phyloP scores from a whole-genome alignment of 78 protist species.

The Dictyostelium firmibasis region DNA sequence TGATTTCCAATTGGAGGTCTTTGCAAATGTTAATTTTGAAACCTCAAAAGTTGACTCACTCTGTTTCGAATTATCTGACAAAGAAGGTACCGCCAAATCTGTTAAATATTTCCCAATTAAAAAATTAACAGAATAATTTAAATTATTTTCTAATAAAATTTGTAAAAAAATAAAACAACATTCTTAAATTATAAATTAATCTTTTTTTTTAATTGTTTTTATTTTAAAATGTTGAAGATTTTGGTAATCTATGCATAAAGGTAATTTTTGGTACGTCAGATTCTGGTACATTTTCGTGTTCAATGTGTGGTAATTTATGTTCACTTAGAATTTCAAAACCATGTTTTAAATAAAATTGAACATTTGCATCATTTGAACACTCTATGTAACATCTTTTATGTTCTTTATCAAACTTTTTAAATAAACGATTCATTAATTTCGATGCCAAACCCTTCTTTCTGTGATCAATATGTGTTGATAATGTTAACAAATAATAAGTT shows the following conservation, averaged over 20 bases:
- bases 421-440: constrained; percentile 12
- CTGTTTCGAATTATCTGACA: background rate
- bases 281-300: background rate
- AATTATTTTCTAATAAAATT: background rate
- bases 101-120: constrained; percentile 19
- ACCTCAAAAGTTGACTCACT: background rate
- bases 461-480: constrained; percentile 33
- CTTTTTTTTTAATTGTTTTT: background rate
- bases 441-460: constrained; percentile 43
- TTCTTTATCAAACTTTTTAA: constrained; percentile 45
- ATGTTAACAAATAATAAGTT: constrained; percentile 51
- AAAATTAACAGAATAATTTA: background rate
- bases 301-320: constrained; percentile 1
- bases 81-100: background rate
- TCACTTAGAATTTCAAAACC: constrained; percentile 17
- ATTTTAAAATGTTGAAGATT: background rate
- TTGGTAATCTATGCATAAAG: constrained; percentile 37
- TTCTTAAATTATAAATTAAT: too few relatives aligned
- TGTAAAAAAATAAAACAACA: too few relatives aligned
- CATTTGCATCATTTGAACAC: constrained; percentile 4
- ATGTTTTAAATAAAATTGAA: constrained; percentile 7
- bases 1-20: background rate
- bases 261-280: constrained; percentile 20
- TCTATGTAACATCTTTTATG: constrained; percentile 46
- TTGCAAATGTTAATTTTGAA: constrained; percentile 29